Conservation (phyloP, 345 rosid genomes). For the Draba incana region DNA sequence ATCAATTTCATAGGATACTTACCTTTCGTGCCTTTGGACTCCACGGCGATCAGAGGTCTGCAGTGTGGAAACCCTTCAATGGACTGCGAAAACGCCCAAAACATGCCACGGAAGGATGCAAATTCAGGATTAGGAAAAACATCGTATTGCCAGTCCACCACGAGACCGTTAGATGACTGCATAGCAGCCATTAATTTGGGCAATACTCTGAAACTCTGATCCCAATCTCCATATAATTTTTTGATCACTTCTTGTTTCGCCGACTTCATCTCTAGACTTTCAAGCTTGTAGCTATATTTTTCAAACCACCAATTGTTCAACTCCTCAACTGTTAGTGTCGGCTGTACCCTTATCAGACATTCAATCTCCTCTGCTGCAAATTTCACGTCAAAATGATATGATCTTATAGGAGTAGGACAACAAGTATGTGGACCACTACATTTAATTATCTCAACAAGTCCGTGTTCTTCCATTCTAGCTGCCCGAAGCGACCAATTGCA, state of each 20-base stretch:
- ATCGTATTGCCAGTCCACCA: slow-evolving; percentile 10
- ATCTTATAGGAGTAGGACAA: neutral
- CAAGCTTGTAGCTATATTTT: neutral
- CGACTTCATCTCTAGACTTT: neutral
- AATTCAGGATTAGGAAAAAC: slow-evolving; percentile 11
- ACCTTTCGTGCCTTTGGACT: neutral
- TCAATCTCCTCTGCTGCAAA: slow-evolving; percentile 7
- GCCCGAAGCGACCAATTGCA: slow-evolving; percentile 22
- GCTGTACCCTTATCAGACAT: too few species aligned
- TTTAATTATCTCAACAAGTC: too few species aligned
- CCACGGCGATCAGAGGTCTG: neutral
- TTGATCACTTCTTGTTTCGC: neutral
- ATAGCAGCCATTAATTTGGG: neutral
- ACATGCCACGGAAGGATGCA: neutral
- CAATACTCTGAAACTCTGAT: neutral
- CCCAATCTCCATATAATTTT: neutral
- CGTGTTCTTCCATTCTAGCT: neutral
- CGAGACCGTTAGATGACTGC: neutral
- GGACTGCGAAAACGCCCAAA: slow-evolving; percentile 8
- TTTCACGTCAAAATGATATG: neutral
- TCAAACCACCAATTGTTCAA: too few species aligned
- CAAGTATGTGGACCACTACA: too few species aligned
- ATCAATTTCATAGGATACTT: neutral
- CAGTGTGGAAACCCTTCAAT: slow-evolving; percentile 6
- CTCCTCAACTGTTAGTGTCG: too few species aligned